Base-by-base conservation (phyloP, 805 yeast species). In the Candida chilensis region DNA sequence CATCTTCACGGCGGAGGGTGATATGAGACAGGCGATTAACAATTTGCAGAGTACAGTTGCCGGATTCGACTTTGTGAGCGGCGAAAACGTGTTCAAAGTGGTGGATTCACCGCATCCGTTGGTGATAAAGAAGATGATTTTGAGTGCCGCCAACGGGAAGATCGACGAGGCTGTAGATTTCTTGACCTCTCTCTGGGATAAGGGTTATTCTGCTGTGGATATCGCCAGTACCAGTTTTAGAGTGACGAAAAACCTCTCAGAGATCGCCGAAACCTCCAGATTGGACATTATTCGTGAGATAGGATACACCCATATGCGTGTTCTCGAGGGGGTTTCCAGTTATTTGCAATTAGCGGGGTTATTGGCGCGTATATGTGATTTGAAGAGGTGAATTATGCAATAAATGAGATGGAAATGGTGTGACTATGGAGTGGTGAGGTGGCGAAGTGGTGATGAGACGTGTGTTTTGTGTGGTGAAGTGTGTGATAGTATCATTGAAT, bases 91-190 rank as follows among this genome's bases (percentile, higher is more conserved):
- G 12, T 92, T 87, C 67, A 85, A 82, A 50, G 84, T 92, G 35
- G 97, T 92, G 3, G 98, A 92, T 51, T 81, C 87, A 32, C 98
- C 98, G 3, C 97, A 92, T 56, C 98, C 98, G 0, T 54, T 87
- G 29, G 76, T 84, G 4, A 79, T 92, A 22, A 74, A 74, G 41
- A 75, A 75, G 42, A 78, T 82, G 77, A 56, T 83, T 24, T 51
- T 82, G 30, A 53, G 61, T 20, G 64, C 69, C 1, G 54, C 64
- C 33, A 41, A 40, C 10, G 45, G 46, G 14, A 52, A 62, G 12
- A 67, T 86, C 18, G 94, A 87, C 34, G 71, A 62, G 4, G 78
- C 94, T 2, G 47, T 87, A 9, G 71, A 61, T 8, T 64, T 72
- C 25, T 66, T 92, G 40, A 75, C 72, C 30, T 64, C 67, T 4